Base-by-base conservation (phyloP, 768 basidiomycete species). In the Leccinum rimulosum region DNA sequence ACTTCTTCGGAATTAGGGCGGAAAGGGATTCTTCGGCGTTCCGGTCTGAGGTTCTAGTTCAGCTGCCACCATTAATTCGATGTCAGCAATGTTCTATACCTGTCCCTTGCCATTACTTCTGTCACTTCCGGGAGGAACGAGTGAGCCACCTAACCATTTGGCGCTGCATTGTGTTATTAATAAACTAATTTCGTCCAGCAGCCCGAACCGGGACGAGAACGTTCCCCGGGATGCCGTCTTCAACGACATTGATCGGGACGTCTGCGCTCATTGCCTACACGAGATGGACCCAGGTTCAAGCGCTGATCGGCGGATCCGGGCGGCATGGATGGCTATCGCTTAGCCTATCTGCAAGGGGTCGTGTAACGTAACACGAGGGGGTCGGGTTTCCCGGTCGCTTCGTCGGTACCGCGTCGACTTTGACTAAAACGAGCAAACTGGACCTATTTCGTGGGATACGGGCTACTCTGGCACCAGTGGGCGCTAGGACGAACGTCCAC, bases 171-270 rank as follows among this genome's bases (percentile, higher is more conserved):
- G 15, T 19, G 52, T 12, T 22, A 1, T 17, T 8, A 30, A 25
- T 48, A 6, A 35, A 51, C 51, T 14, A 6, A 43, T 43, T 43
- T 43, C 38, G 10, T 43, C n/a, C 10, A 43, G 43, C 10, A 10
- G 2, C 5, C 36, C 15, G n/a, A 19, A 43, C 40, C n/a, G n/a
- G 43, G 43, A 43, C n/a, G 14, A 33, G 17, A 47, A n/a, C 19
- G 10, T 9, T 27, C 31, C 17, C 25, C 25, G 25, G 14, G 35
- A 55, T 69, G 62, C 61, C 62, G 56, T 64, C 52, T 43, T 59
- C 56, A 45, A 55, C 15, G n/a, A 19, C 33, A 22, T 35, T 12
- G 8, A 30, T 50, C 51, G 33, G 49, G 14, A 25, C 43, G 7
- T 47, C 31, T 28, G 49, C 50, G 45, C 22, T 11, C 15, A 56